phyloP scores from a whole-genome alignment of 2,329 filamentous ascomycete species.

The Claviceps purpurea region DNA sequence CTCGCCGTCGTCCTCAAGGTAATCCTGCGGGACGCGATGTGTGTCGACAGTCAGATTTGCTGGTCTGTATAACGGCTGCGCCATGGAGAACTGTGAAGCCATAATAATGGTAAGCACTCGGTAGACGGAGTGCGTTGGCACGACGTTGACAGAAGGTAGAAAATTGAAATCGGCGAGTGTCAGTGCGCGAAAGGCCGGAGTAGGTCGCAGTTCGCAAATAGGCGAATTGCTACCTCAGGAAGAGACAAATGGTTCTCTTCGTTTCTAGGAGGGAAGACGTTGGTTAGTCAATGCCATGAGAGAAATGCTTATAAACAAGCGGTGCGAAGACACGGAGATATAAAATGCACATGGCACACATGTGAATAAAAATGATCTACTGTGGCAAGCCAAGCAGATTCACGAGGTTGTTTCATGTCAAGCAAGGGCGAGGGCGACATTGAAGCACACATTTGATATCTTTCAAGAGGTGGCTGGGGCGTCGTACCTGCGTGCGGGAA shows the following conservation, averaged over 20 bases:
- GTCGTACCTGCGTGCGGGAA: not conserved
- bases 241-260: not conserved
- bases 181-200: not conserved
- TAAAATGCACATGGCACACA: not conserved
- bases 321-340: not conserved
- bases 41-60: conserved; percentile 40
- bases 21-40: conserved; percentile 33
- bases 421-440: not conserved
- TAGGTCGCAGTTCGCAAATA: not conserved
- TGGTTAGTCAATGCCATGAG: not conserved
- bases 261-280: not conserved
- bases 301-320: not conserved
- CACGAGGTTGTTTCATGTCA: not conserved
- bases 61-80: conserved; percentile 36
- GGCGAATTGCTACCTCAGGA: not conserved
- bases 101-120: conserved; percentile 21
- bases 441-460: not conserved
- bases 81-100: conserved; percentile 35
- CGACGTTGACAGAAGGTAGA: not conserved
- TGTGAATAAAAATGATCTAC: not conserved
- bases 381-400: not conserved
- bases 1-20: conserved; percentile 48
- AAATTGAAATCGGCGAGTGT: not conserved
- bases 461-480: not conserved
- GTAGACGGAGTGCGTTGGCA: not conserved